These are phyloP conservation scores for Dactylellina parvicollis DNA, from an alignment of 2,329 filamentous ascomycete species.

Conservation along the genomic window DNA sequence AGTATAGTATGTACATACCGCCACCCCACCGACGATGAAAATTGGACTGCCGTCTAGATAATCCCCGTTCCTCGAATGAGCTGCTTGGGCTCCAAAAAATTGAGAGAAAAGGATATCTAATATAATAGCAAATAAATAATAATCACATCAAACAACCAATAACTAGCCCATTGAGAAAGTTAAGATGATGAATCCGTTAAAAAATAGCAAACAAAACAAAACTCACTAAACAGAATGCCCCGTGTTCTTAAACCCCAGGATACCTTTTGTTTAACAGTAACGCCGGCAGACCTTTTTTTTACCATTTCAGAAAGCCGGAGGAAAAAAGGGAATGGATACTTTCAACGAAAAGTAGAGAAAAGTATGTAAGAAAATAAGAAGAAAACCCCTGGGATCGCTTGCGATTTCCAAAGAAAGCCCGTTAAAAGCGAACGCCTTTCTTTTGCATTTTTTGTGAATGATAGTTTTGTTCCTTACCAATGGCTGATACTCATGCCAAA, in stretches of 20 bases:
- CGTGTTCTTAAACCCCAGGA: not conserved
- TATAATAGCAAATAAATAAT: not conserved
- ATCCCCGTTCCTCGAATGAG: too few relatives aligned
- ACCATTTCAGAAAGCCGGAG: not conserved
- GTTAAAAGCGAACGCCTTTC: constrained; percentile 40
- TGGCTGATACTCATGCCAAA: not conserved
- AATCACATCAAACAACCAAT: not conserved
- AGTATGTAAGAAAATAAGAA: not conserved
- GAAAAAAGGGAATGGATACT: constrained; percentile 1
- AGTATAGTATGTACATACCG: constrained; percentile 3
- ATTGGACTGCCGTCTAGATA: not conserved
- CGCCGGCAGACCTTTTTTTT: constrained; percentile 31
- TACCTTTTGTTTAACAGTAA: constrained; percentile 15
- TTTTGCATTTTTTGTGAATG: constrained; percentile 11
- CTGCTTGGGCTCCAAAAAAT: not conserved
- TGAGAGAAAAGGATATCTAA: not conserved
- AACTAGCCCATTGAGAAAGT: not conserved
- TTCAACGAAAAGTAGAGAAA: not conserved
- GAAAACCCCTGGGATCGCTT: too few relatives aligned
- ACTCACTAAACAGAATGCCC: constrained; percentile 29
- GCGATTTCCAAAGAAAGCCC: not conserved
- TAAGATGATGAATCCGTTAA: constrained; percentile 3
- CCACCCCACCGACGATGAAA: too few relatives aligned
- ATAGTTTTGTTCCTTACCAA: too few relatives aligned
- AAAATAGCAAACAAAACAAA: constrained; percentile 12